These are phyloP conservation scores for Neopestalotiopsis rosae DNA, from an alignment of 2,329 filamentous ascomycete genomes.

Conservation along the genomic window DNA sequence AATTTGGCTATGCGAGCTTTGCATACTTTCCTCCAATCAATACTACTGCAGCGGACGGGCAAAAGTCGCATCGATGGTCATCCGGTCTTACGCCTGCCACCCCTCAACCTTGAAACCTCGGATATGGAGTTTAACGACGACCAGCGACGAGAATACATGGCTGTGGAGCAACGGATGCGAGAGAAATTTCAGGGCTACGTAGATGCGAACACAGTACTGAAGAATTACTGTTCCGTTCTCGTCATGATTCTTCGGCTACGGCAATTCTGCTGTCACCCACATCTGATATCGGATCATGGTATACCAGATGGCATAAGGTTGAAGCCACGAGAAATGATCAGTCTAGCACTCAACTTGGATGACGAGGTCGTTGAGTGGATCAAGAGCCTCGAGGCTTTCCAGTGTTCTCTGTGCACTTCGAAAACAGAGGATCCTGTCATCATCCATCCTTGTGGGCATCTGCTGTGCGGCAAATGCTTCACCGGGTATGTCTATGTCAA, in stretches of 20 bases:
- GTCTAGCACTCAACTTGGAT: constrained; percentile 29
- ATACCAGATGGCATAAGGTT: constrained; percentile 35
- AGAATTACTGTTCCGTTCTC: constrained; percentile 80
- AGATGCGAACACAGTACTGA: constrained; percentile 53
- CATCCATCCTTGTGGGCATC: constrained; percentile 37
- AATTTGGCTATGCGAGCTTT: constrained; percentile 67
- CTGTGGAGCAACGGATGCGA: constrained; percentile 46
- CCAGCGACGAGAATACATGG: constrained; percentile 68
- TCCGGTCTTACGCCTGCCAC: constrained; percentile 73
- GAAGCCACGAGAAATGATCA: constrained; percentile 32
- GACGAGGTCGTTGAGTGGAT: constrained; percentile 25
- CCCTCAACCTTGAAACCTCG: constrained; percentile 64
- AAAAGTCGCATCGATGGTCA: constrained; percentile 79
- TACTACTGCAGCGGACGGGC: constrained; percentile 85
- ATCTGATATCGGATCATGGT: constrained; percentile 59
- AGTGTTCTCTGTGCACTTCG: constrained; percentile 31
- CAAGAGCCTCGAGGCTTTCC: constrained; percentile 24
- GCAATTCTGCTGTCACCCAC: constrained; percentile 81
- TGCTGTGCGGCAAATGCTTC: constrained; percentile 34
- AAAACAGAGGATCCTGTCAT: constrained; percentile 30
- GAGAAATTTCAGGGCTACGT: constrained; percentile 34
- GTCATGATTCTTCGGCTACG: constrained; percentile 81
- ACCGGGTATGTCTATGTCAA: constrained; percentile 26
- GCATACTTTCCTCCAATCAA: constrained; percentile 78
- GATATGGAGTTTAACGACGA: constrained; percentile 71